Conservation (phyloP, 805 yeast genomes). For the Pichia nanzhaoensis region DNA sequence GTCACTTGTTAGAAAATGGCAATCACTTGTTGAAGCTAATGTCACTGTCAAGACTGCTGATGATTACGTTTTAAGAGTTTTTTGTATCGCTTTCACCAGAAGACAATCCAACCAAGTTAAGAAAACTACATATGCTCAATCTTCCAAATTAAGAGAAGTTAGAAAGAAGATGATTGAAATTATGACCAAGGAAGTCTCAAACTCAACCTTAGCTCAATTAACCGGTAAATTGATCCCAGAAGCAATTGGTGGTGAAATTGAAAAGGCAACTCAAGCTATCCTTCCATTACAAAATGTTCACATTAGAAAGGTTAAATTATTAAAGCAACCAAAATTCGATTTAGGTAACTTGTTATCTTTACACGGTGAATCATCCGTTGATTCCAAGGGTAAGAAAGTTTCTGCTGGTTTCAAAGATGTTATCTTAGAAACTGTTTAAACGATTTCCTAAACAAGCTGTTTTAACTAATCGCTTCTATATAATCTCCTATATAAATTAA, state of each 20-base stretch:
- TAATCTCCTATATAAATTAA: conserved; percentile 8
- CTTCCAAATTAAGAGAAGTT: conserved; percentile 94
- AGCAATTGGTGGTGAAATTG: conserved; percentile 97
- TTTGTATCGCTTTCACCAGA: conserved; percentile 98
- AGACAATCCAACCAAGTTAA: conserved; percentile 94
- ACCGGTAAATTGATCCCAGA: conserved; percentile 97
- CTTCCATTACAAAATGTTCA: conserved; percentile 98
- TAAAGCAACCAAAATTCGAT: conserved; percentile 98
- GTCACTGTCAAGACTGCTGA: conserved; percentile 97
- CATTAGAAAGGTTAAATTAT: conserved; percentile 97
- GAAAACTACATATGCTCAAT: conserved; percentile 97
- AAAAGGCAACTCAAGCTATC: conserved; percentile 90
- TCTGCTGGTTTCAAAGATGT: conserved; percentile 95
- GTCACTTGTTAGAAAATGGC: conserved; percentile 98
- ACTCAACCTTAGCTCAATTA: conserved; percentile 92
- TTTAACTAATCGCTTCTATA: background rate
- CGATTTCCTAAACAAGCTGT: conserved; percentile 1
- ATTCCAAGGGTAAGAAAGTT: conserved; percentile 97
- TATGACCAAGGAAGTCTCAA: conserved; percentile 93
- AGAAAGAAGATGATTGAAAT: conserved; percentile 96
- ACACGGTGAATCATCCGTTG: conserved; percentile 92
- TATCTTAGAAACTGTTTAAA: conserved; percentile 93
- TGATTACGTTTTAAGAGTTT: conserved; percentile 93
- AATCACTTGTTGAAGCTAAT: conserved; percentile 94
- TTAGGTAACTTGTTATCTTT: conserved; percentile 92